Base-by-base conservation (phyloP, 768 basidiomycete species). In the Glaciozyma antarctica region DNA sequence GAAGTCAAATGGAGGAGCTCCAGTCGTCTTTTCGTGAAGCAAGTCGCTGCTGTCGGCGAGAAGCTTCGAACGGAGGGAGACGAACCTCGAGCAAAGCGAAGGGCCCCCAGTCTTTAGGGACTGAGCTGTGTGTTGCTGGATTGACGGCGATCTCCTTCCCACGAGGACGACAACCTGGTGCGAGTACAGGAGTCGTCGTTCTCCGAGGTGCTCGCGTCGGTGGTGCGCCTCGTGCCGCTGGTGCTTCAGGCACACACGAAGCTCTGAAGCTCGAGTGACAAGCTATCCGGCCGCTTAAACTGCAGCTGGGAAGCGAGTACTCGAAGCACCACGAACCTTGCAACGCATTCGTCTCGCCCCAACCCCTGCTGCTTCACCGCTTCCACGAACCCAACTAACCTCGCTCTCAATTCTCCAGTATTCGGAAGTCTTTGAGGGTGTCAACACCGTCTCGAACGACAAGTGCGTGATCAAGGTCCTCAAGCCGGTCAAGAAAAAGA, bases 401-500 rank as follows among this genome's bases (percentile, higher is more conserved):
- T 26, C 3, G n/a, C 10, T 6, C 47, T 48, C 51, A 49, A 61
- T 5, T 64, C 51, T 58, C 32, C 65, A 74, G 66, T 73, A 73
- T 70, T 69, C 67, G 38, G 73, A 75, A 63, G 74, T 75, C 19
- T 75, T 75, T 53, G 69, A 75, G 49, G 74, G 70, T 3, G 52
- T 72, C 62, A 70, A 74, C 70, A 54, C 78, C 4, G 38, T 34
- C 72, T 76, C 26, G 71, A 75, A 75, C 53, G 65, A 73, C n/a
- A 65, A 64, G 54, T 67, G 70, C 59, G 63, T 75, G 66, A 92
- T 98, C 80, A 98, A 98, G 77, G 94, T 98, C 41, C 82, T 98
- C 71, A 98, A 98, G 77, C 94, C 94, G 0, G 93, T 98, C 48
- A 98, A 98, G 83, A 97, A 98, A 85, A 98, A 98, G 84, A 98